These are phyloP conservation scores for Extremus antarcticus DNA, from an alignment of 495 filamentous ascomycete species.

Conservation along the genomic window DNA sequence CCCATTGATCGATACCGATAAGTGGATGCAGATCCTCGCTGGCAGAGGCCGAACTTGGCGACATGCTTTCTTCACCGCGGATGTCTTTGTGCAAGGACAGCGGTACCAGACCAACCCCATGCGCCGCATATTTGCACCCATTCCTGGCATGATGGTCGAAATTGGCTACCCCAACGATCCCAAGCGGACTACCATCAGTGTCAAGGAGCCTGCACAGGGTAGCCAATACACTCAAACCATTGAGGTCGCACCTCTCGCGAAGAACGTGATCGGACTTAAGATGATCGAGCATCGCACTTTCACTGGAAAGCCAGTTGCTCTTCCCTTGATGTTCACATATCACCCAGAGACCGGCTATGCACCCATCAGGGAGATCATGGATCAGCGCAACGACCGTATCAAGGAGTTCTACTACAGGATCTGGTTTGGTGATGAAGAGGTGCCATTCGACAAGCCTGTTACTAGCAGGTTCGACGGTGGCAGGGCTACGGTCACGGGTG, in stretches of 20 bases:
- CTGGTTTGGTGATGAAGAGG: conserved; percentile 83
- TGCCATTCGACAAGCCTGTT: conserved; percentile 74
- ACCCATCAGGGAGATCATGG: conserved; percentile 91
- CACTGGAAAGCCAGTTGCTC: conserved; percentile 60
- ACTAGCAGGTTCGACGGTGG: conserved; percentile 85
- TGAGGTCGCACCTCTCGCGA: conserved; percentile 62
- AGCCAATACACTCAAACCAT: conserved; percentile 71
- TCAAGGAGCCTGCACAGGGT: conserved; percentile 55
- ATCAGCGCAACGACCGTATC: conserved; percentile 85
- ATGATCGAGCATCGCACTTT: conserved; percentile 86
- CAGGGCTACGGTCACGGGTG: conserved; percentile 67
- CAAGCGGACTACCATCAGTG: conserved; percentile 64
- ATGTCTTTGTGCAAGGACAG: conserved; percentile 88
- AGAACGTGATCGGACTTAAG: conserved; percentile 70
- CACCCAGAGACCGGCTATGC: conserved; percentile 90
- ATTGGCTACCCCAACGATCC: conserved; percentile 69
- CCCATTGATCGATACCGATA: conserved; percentile 61
- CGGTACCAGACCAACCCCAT: conserved; percentile 96
- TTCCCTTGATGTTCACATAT: conserved; percentile 81
- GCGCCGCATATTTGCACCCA: conserved; percentile 77
- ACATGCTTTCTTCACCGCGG: conserved; percentile 92
- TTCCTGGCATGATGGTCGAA: conserved; percentile 77
- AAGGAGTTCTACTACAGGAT: conserved; percentile 96
- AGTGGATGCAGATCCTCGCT: conserved; percentile 84
- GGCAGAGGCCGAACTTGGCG: conserved; percentile 78